Percentiles rank a stretch among this genome's conserved stretches.
These are phyloP conservation scores for Lepidium sativum DNA, from an alignment of 345 rosid genomes.

Conservation along the genomic window DNA sequence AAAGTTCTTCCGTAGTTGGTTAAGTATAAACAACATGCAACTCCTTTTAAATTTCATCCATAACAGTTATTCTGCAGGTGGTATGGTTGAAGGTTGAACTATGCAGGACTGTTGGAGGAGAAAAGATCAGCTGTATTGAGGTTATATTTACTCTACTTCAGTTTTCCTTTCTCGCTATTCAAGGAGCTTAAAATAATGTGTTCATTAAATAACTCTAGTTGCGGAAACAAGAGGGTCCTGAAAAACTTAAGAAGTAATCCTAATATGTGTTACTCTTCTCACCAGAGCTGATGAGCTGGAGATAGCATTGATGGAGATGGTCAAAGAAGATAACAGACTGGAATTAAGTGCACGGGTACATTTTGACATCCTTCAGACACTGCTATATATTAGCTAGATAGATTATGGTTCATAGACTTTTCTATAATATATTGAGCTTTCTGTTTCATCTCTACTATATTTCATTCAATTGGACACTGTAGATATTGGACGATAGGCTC, in stretches of 20 bases:
- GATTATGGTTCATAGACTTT: background rate
- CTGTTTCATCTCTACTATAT: background rate
- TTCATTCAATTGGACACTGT: background rate
- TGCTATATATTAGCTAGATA: background rate
- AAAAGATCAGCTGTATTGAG: slow-evolving; percentile 76
- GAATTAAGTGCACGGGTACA: slow-evolving; percentile 72
- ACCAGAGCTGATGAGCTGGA: slow-evolving; percentile 93
- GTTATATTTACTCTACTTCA: slow-evolving; percentile 38
- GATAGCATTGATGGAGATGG: slow-evolving; percentile 90
- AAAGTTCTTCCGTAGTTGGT: background rate
- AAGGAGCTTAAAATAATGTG: background rate
- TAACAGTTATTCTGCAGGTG: slow-evolving; percentile 60
- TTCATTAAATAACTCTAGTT: too few species aligned
- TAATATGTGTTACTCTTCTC: slow-evolving; percentile 13
- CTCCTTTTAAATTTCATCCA: slow-evolving; percentile 44
- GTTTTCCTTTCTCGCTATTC: background rate
- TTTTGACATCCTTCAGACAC: background rate
- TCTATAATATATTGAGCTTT: background rate
- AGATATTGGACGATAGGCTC: background rate
- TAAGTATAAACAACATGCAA: slow-evolving; percentile 10
- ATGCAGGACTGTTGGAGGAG: slow-evolving; percentile 75
- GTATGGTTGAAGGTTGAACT: slow-evolving; percentile 87
- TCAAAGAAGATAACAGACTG: slow-evolving; percentile 75
- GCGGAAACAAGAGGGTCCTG: background rate
- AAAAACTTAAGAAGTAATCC: background rate